Percentiles rank a stretch among this genome's conserved stretches.
These are phyloP conservation scores for Pseudogymnoascus sp. DNA, from an alignment of 2,329 filamentous ascomycete genomes.

Conservation along the genomic window DNA sequence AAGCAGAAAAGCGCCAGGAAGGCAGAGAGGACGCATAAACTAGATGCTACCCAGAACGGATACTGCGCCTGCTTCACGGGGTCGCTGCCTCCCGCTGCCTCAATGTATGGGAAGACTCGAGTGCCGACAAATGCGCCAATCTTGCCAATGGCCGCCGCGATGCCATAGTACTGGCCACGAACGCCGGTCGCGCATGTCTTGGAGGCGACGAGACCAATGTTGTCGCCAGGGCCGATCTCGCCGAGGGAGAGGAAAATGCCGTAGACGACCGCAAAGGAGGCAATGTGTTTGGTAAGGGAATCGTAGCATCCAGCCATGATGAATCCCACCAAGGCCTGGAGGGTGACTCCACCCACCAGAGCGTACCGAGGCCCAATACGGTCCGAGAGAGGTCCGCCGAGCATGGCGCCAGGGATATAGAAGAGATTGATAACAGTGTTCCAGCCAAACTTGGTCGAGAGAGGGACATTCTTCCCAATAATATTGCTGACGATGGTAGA, in stretches of 20 bases:
- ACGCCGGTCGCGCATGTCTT: slow-evolving; percentile 85
- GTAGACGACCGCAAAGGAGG: slow-evolving; percentile 70
- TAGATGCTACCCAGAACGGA: slow-evolving; percentile 76
- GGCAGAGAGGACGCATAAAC: slow-evolving; percentile 68
- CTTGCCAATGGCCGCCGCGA: slow-evolving; percentile 66
- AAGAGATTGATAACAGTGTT: slow-evolving; percentile 82
- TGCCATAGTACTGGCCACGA: slow-evolving; percentile 68
- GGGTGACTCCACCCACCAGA: slow-evolving; percentile 58
- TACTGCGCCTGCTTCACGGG: slow-evolving; percentile 69
- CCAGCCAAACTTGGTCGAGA: slow-evolving; percentile 81
- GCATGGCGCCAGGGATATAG: slow-evolving; percentile 73
- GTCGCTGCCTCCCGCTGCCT: slow-evolving; percentile 46
- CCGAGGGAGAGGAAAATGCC: slow-evolving; percentile 70
- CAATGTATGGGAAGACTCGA: slow-evolving; percentile 69
- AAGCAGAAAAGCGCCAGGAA: slow-evolving; percentile 56
- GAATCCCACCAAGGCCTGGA: slow-evolving; percentile 74
- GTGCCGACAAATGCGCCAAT: slow-evolving; percentile 79
- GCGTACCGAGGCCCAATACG: slow-evolving; percentile 70
- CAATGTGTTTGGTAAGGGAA: slow-evolving; percentile 62
- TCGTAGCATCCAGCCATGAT: slow-evolving; percentile 78
- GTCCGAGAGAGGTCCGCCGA: slow-evolving; percentile 71
- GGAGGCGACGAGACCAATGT: slow-evolving; percentile 78
- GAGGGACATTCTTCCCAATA: slow-evolving; percentile 46
- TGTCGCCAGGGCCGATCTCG: slow-evolving; percentile 80
- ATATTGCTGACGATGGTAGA: slow-evolving; percentile 63